Base-by-base conservation (phyloP, 2,329 filamentous ascomycete genomes). In the Colletotrichum musae region DNA sequence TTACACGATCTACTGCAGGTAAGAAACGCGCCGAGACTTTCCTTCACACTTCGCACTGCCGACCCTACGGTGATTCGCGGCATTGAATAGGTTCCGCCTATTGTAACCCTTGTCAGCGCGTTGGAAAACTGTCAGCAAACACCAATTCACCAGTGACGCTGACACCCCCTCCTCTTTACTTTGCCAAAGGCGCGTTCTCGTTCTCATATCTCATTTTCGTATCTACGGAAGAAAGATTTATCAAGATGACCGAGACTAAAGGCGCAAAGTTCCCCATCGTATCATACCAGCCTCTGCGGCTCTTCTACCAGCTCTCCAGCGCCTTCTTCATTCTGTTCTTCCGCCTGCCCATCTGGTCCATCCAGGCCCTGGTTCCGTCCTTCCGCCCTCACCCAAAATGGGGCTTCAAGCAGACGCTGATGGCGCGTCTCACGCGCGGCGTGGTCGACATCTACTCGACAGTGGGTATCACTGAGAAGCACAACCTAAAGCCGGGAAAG, bases 401-500 rank as follows among this genome's bases (percentile, higher is more conserved):
- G 62, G 45, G 54, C 36, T 64, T 64, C 54, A 64, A 64, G 24
- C 62, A 64, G 13, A 32, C 62, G 32, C 54, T 64, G 15, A 64
- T 64, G 62, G 54, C 62, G 6, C 62, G 54, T 10, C 24, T 64
- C 28, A 64, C 62, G 47, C 62, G 62, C 32, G 45, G 16, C n/a
- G 36, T 64, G 2, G 54, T 59, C 52, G 47, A 59, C 56, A 43
- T 64, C 15, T 64, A 59, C 36, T 64, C 64, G 2, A 58, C 60
- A 16, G 39, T 70, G 16, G 68, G 63, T 21, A 48, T 67, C 50
- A 70, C 63, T 16, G 57, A 70, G 39, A 60, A 21, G 3, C 51
- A 67, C 32, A 54, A 50, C 16, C 68, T 78, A 74, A 77, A 78
- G n/a, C 70, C 70, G 6, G 73, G 73, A 13, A 53, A 54, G 15